These are phyloP conservation scores for Pseudocercospora macadamiae DNA, from an alignment of 2,329 filamentous ascomycete genomes.

Conservation along the genomic window DNA sequence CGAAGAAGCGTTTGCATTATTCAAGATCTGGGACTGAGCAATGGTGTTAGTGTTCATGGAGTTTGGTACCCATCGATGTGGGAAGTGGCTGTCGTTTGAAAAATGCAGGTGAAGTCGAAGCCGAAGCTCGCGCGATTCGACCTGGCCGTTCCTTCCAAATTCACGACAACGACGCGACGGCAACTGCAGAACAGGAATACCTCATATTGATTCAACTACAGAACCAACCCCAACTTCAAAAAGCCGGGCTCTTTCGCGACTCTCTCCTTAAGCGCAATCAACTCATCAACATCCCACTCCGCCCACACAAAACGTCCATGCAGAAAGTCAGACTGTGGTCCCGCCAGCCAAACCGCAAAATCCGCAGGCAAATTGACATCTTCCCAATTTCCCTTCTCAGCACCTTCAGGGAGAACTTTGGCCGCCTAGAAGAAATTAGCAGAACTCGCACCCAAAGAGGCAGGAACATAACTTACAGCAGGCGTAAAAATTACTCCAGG, in stretches of 20 bases:
- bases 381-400: constrained; percentile 16
- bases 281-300: constrained; percentile 32
- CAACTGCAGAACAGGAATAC: too few species aligned
- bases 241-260: constrained; percentile 22
- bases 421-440: background rate
- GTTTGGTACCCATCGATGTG: too few species aligned
- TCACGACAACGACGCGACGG: too few species aligned
- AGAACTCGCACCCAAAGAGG: background rate
- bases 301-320: constrained; percentile 40
- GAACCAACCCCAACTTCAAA: constrained; percentile 27
- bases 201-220: too few species aligned
- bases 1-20: too few species aligned
- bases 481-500: constrained; percentile 17
- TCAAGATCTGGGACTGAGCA: too few species aligned
- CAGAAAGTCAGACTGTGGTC: constrained; percentile 45
- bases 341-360: constrained; percentile 44
- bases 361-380: constrained; percentile 29
- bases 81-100: too few species aligned
- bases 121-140: too few species aligned
- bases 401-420: background rate
- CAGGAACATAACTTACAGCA: background rate
- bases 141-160: too few species aligned
- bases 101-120: too few species aligned
- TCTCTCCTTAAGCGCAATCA: constrained; percentile 21
- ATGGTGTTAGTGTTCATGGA: too few species aligned